A percentile compares a stretch with the other conserved stretches of the same genome.
Evolutionary conservation across 441 rosid species (phyloP).

Genomic region (Populus hybrid): DNA sequence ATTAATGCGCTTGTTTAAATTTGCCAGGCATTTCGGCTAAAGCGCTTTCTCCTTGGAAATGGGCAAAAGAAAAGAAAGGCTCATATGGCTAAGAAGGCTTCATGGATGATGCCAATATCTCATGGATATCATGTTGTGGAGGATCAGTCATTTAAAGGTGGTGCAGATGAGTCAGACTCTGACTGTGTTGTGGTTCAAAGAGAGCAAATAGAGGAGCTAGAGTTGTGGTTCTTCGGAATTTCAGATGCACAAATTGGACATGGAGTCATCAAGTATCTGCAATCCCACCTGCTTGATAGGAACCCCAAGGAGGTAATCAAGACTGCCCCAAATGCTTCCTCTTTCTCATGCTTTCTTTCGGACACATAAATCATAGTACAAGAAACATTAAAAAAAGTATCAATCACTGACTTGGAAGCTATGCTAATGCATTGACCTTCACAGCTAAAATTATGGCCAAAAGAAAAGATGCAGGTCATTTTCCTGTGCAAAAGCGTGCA

Average conservation of each 20-base stretch:
- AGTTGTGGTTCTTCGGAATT: slow-evolving; percentile 70
- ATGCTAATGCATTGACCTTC: not conserved
- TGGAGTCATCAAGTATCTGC: slow-evolving; percentile 47
- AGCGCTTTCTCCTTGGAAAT: slow-evolving; percentile 31
- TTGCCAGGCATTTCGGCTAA: slow-evolving; percentile 43
- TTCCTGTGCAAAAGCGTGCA: not conserved
- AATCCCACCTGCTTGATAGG: slow-evolving; percentile 55
- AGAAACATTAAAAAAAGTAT: too few species aligned
- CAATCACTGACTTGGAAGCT: too few species aligned
- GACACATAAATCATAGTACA: not conserved
- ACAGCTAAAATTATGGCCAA: not conserved
- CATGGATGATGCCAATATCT: slow-evolving; percentile 62
- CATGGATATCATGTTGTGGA: slow-evolving; percentile 62
- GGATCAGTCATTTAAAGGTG: slow-evolving; percentile 28
- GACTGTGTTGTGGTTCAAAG: slow-evolving; percentile 62
- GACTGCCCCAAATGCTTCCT: not conserved
- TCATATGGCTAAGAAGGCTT: slow-evolving; percentile 34
- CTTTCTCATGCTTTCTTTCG: not conserved
- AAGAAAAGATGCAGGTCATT: not conserved
- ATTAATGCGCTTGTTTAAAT: not conserved
- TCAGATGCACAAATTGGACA: slow-evolving; percentile 47
- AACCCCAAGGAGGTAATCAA: slow-evolving; percentile 39
- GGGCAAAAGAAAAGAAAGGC: slow-evolving; percentile 30
- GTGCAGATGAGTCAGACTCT: slow-evolving; percentile 18
- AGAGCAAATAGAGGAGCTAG: slow-evolving; percentile 56